Evolutionary conservation across 2,329 filamentous ascomycete genomes (phyloP).

Genomic region (Ceratocystis alfenasii): DNA sequence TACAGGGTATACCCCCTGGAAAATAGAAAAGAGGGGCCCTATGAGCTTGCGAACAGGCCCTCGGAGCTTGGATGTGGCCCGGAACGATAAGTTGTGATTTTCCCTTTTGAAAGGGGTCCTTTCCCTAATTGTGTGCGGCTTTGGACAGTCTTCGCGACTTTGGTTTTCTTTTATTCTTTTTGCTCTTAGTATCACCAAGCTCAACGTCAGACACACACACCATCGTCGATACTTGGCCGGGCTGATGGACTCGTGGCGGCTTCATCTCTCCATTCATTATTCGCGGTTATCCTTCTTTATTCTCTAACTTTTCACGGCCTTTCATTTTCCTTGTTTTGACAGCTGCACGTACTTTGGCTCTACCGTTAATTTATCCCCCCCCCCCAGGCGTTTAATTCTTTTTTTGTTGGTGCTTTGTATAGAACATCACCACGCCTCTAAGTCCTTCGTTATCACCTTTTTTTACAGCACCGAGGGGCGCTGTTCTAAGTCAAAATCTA

Average conservation of each 20-base stretch:
- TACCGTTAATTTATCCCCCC: neutral
- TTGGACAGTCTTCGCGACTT: neutral
- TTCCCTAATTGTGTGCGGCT: neutral
- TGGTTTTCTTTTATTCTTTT: neutral
- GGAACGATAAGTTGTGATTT: neutral
- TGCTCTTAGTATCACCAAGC: neutral
- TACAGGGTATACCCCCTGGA: neutral
- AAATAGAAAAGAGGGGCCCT: neutral
- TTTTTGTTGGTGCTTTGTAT: slow-evolving; percentile 10
- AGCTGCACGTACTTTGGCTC: neutral
- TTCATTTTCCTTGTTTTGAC: neutral
- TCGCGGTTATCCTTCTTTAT: neutral
- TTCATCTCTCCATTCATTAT: neutral
- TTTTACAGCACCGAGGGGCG: neutral
- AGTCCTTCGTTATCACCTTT: neutral
- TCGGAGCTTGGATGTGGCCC: neutral
- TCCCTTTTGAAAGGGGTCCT: neutral
- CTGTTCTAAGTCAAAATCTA: neutral
- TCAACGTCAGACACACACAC: neutral
- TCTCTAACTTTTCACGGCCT: slow-evolving; percentile 2
- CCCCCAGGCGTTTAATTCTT: neutral
- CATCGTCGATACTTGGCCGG: neutral
- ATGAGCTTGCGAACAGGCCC: neutral
- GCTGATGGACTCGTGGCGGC: neutral
- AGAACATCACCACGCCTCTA: neutral